Percentiles rank a stretch among this genome's conserved stretches.
These are phyloP conservation scores for Populus hybrid DNA, from an alignment of 441 rosid species.

Conservation along the genomic window DNA sequence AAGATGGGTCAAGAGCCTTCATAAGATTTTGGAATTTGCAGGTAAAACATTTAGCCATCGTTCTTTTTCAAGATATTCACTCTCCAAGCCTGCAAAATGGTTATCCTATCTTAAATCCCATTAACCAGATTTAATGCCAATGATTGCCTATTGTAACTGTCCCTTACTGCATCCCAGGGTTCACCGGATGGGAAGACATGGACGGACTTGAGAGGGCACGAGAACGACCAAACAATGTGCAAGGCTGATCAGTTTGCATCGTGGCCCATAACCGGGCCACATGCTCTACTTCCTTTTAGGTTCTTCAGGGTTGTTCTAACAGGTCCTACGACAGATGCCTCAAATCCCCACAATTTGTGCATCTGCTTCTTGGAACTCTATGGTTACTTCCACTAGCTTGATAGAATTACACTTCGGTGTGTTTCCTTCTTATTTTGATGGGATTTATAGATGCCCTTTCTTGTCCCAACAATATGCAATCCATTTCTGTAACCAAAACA, in stretches of 20 bases:
- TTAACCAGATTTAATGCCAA: neutral
- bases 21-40: slow-evolving; percentile 81
- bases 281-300: slow-evolving; percentile 75
- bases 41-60: slow-evolving; percentile 36
- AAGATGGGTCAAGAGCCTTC: slow-evolving; percentile 86
- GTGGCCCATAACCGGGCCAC: slow-evolving; percentile 72
- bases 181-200: slow-evolving; percentile 73
- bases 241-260: slow-evolving; percentile 87
- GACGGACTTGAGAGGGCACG: slow-evolving; percentile 72
- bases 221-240: slow-evolving; percentile 75
- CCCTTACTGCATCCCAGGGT: slow-evolving; percentile 37
- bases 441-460: neutral
- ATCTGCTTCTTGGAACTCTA: slow-evolving; percentile 93
- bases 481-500: neutral
- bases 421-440: neutral
- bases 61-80: neutral
- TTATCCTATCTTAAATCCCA: neutral
- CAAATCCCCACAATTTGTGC: slow-evolving; percentile 81
- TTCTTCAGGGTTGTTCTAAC: slow-evolving; percentile 72
- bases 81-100: neutral
- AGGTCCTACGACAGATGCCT: slow-evolving; percentile 64
- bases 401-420: neutral
- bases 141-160: neutral
- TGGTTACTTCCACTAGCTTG: slow-evolving; percentile 64
- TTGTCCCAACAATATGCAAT: neutral